phyloP scores from a whole-genome alignment of 768 basidiomycete genomes.

The Cystobasidium tubakii region DNA sequence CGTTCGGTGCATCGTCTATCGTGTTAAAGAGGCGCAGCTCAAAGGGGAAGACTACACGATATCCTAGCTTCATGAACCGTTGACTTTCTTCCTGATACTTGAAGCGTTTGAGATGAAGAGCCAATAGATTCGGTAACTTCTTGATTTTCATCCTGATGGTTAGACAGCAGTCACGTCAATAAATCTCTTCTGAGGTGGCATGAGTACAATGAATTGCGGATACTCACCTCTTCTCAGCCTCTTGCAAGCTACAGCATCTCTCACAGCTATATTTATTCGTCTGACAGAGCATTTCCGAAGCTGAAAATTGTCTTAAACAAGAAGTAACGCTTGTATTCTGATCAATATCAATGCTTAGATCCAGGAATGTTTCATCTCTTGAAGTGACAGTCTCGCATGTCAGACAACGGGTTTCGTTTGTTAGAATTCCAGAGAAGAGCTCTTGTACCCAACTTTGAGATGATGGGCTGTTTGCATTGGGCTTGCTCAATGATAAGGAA shows the following conservation, averaged over 20 bases:
- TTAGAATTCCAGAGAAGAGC: conserved; percentile 86
- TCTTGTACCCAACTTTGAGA: conserved; percentile 71
- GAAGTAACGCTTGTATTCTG: conserved; percentile 95
- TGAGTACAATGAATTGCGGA: no score
- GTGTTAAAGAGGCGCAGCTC: conserved; percentile 95
- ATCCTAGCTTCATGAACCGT: conserved; percentile 88
- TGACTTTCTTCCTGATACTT: conserved; percentile 91
- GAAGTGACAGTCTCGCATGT: conserved; percentile 95
- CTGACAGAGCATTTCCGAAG: conserved; percentile 96
- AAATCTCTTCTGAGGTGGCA: not conserved
- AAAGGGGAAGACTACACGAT: conserved; percentile 92
- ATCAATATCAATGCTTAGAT: conserved; percentile 98
- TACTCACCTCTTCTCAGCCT: conserved; percentile 91
- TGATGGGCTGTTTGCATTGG: conserved; percentile 45
- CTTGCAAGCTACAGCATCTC: conserved; percentile 89
- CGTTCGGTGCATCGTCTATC: conserved; percentile 82
- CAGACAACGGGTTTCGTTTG: conserved; percentile 94
- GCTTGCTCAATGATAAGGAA: conserved; percentile 39
- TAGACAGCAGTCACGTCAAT: not conserved
- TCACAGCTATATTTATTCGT: conserved; percentile 99
- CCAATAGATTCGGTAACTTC: conserved; percentile 86
- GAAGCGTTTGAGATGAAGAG: conserved; percentile 94
- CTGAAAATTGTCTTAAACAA: conserved; percentile 91
- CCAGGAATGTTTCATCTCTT: conserved; percentile 91
- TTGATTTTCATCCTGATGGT: conserved; percentile 91